Evolutionary conservation across 129 eudicot genomes (phyloP), one percentile per base, ranked within the genome.

Genomic region (Logfia minima): DNA sequence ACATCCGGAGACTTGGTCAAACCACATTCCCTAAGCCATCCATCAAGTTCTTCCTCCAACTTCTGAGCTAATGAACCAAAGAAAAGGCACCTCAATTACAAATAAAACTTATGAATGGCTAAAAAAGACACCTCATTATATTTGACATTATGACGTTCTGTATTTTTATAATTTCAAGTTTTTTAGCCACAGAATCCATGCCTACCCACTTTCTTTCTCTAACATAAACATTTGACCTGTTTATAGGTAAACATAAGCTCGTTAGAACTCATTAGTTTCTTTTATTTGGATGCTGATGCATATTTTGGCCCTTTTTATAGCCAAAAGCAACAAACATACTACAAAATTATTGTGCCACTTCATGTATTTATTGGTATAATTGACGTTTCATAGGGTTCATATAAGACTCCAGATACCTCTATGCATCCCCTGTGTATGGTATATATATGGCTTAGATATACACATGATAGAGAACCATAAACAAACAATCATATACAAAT

Each of bases 1-100:
- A 94, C 97, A 85, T 94, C 96, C 1, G 99, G 80, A 75, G 96
- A 91, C 67, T 91, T 91, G 58, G 86, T 74, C 75, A 94, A 53
- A 56, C 90, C 93, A 71, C 88, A 70, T 26, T 77, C 93, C 65
- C 80, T 70, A 56, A 94, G 93, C 99, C 99, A 94, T 64, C 92
- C 96, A 51, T 94, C 99, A 53, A 94, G 94, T 75, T 94, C 96
- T 78, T 88, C 85, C 21, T 82, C 86, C 68, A 94, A 83, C 78
- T 86, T 86, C 66, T 76, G 82, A 78, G 99, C 99, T 94, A 88
- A 74, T 56, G 35, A 74, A 66, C 74, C 70, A 79, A 22, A 28
- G 17, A 29, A 79, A 59, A 58, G 10, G 53, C 0, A 52, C 2
- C 52, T n/a, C n/a, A 23, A 13, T 64, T 76, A 48, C 24, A 28